phyloP scores from a whole-genome alignment of 345 rosid species.

The Bruguiera sexangula region DNA sequence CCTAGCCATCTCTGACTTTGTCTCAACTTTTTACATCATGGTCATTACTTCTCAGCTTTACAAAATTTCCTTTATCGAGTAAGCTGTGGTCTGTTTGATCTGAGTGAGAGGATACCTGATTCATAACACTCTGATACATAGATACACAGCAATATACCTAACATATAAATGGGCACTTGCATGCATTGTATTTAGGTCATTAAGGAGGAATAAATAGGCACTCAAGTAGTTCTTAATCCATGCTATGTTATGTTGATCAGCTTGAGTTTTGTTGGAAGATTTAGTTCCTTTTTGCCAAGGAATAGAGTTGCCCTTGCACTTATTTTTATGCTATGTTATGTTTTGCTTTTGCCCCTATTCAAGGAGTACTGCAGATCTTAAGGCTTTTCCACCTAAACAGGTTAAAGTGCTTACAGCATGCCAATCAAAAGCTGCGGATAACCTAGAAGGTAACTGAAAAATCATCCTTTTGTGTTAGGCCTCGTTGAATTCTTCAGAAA shows the following conservation, averaged over 20 bases:
- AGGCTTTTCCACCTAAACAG: constrained; percentile 36
- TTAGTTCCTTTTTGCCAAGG: not conserved
- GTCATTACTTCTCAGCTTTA: not conserved
- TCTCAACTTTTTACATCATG: not conserved
- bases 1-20: not conserved
- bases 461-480: no score
- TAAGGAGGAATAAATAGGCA: no score
- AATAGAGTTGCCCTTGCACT: not conserved
- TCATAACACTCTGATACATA: no score
- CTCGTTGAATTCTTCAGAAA: not conserved
- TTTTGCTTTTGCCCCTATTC: constrained; percentile 1
- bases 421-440: constrained; percentile 58
- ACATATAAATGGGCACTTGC: no score
- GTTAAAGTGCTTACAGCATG: constrained; percentile 71
- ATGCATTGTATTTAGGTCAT: no score
- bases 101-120: no score
- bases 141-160: no score
- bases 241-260: not conserved
- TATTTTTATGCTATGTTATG: not conserved
- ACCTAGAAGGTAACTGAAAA: constrained; percentile 49
- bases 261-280: not conserved
- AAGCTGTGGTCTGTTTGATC: no score
- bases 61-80: not conserved
- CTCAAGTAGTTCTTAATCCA: not conserved
- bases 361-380: constrained; percentile 1